Percentiles rank a stretch among this genome's conserved stretches.
phyloP scores from a whole-genome alignment of 306 rosid species.

The Quercus variabilis region DNA sequence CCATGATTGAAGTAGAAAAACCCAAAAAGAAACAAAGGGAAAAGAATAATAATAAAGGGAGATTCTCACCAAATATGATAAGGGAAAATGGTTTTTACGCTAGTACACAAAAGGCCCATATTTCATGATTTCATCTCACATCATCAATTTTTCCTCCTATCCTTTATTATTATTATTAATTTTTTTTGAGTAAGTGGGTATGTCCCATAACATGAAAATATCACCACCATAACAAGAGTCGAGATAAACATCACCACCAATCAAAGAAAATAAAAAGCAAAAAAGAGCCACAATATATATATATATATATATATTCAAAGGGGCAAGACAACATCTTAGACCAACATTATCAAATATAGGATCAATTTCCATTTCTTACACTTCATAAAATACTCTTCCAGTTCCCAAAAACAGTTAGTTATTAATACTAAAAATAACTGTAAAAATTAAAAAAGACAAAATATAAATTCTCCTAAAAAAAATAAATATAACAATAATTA shows the following conservation, averaged over 20 bases:
- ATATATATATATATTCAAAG: not conserved
- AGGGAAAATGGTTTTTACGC: too few species aligned
- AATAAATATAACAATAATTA: constrained; percentile 10
- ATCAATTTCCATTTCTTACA: constrained; percentile 52
- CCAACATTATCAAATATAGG: constrained; percentile 41
- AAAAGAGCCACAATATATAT: not conserved
- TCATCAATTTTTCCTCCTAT: not conserved
- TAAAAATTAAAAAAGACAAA: constrained; percentile 16
- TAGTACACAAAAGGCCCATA: too few species aligned
- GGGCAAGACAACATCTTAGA: not conserved
- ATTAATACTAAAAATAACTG: not conserved
- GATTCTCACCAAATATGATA: too few species aligned
- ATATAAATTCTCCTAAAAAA: constrained; percentile 7
- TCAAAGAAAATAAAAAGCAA: not conserved
- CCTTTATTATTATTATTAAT: not conserved
- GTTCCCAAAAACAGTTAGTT: constrained; percentile 25
- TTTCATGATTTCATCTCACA: not conserved
- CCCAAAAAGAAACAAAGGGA: too few species aligned
- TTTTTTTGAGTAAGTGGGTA: not conserved
- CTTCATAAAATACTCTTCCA: constrained; percentile 23
- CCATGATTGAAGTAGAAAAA: too few species aligned
- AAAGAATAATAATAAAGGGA: too few species aligned
- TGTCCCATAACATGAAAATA: too few species aligned
- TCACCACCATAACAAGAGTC: too few species aligned
- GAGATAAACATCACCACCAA: not conserved